Percentiles rank a stretch among this genome's conserved stretches.
phyloP scores from a whole-genome alignment of 2,329 filamentous ascomycete species.

The Paraphaeosphaeria sporulosa region DNA sequence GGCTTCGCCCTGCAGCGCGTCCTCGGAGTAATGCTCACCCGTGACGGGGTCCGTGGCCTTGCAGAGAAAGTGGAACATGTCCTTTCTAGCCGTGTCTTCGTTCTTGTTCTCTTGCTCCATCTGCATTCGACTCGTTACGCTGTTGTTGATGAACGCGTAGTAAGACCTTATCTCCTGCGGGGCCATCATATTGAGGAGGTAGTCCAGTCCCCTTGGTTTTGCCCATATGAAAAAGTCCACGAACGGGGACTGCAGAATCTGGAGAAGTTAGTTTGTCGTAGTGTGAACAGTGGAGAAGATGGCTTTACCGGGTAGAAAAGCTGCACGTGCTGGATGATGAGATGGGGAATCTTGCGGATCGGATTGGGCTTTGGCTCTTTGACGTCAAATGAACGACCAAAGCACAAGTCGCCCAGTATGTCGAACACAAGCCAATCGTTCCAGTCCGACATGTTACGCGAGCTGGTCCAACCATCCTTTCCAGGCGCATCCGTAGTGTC shows the following conservation, averaged over 20 bases:
- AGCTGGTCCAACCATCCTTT: slow-evolving; percentile 12
- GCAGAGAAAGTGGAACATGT: slow-evolving; percentile 52
- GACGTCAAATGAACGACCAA: slow-evolving; percentile 45
- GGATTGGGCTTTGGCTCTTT: slow-evolving; percentile 27
- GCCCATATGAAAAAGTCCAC: slow-evolving; percentile 16
- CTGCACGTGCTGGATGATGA: slow-evolving; percentile 7
- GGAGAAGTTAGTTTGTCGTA: background rate
- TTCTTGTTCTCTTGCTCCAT: slow-evolving; percentile 3
- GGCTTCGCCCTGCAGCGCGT: slow-evolving; percentile 44
- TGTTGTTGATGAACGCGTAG: slow-evolving; percentile 16
- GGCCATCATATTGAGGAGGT: slow-evolving; percentile 1
- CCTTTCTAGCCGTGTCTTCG: slow-evolving; percentile 17
- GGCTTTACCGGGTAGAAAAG: slow-evolving; percentile 16
- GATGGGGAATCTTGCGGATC: slow-evolving; percentile 9
- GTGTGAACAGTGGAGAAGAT: too few species aligned
- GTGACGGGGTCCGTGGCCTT: slow-evolving; percentile 50
- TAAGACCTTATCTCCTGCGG: slow-evolving; percentile 13
- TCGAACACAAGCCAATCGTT: slow-evolving; percentile 50
- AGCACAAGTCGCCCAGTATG: slow-evolving; percentile 52
- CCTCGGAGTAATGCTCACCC: slow-evolving; percentile 37
- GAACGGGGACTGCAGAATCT: slow-evolving; percentile 18
- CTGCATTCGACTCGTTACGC: slow-evolving; percentile 5
- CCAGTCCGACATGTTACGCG: slow-evolving; percentile 15
- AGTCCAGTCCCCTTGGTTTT: slow-evolving; percentile 12
- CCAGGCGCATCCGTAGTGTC: background rate